phyloP scores from a whole-genome alignment of 2,329 filamentous ascomycete genomes.

The Furcasterigmium furcatum region DNA sequence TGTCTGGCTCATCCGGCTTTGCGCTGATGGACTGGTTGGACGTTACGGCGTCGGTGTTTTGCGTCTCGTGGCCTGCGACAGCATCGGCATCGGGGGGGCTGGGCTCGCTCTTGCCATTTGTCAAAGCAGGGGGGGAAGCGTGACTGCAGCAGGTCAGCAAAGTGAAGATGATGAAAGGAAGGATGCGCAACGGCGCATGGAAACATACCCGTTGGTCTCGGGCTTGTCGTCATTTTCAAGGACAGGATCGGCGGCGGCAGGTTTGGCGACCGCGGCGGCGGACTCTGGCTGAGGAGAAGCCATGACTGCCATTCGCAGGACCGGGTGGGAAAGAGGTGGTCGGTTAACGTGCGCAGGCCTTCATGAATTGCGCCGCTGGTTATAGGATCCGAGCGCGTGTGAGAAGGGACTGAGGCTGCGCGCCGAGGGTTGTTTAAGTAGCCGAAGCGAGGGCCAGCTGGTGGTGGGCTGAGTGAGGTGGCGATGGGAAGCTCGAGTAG shows the following conservation, averaged over 20 bases:
- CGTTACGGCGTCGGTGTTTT: slow-evolving; percentile 19
- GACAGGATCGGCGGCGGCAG: slow-evolving; percentile 25
- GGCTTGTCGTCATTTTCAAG: slow-evolving; percentile 25
- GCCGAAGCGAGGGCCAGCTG: no score
- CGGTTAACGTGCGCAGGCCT: slow-evolving; percentile 23
- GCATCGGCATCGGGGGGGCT: neutral
- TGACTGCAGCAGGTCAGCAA: slow-evolving; percentile 16
- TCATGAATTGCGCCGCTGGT: slow-evolving; percentile 27
- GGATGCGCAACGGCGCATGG: neutral
- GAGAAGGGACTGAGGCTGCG: neutral
- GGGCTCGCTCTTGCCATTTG: slow-evolving; percentile 5
- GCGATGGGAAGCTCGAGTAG: no score
- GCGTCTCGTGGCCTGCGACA: neutral
- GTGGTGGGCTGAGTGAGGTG: no score
- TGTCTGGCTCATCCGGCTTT: slow-evolving; percentile 2
- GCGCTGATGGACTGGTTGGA: slow-evolving; percentile 19
- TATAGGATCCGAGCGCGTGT: no score
- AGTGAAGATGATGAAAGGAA: neutral
- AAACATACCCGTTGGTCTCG: slow-evolving; percentile 31
- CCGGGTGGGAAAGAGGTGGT: slow-evolving; percentile 12
- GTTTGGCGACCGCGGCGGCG: slow-evolving; percentile 44
- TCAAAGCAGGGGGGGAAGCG: slow-evolving; percentile 16
- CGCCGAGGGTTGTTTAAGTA: neutral
- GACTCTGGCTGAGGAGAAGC: slow-evolving; percentile 43
- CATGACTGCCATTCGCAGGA: slow-evolving; percentile 49